A percentile compares a stretch with the other conserved stretches of the same genome.
These are phyloP conservation scores for Sergeia podlipaevii DNA, from an alignment of 208 protist genomes.

Conservation along the genomic window DNA sequence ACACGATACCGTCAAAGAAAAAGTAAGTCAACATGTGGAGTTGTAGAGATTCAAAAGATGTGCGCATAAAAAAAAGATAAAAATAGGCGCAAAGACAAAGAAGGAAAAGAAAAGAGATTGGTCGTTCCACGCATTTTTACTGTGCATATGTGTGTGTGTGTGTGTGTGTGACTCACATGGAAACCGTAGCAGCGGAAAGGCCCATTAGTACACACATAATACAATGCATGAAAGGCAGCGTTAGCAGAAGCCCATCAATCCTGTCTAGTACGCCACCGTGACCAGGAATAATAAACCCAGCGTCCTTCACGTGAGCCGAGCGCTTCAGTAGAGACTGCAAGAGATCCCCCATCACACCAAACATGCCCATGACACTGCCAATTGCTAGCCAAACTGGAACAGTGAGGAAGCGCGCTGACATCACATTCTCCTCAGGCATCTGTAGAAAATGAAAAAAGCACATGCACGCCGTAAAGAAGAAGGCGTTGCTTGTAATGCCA, in stretches of 20 bases:
- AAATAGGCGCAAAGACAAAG: neutral
- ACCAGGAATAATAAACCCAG: conserved; percentile 77
- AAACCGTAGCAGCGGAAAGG: neutral
- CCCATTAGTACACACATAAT: conserved; percentile 24
- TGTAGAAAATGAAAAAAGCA: conserved; percentile 23
- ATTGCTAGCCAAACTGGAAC: conserved; percentile 43
- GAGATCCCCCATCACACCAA: conserved; percentile 84
- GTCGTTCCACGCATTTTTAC: too few species aligned
- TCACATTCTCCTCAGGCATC: conserved; percentile 16
- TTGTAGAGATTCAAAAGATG: too few species aligned
- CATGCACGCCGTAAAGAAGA: conserved; percentile 49
- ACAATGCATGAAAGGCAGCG: conserved; percentile 73
- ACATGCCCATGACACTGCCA: conserved; percentile 53
- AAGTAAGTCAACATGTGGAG: too few species aligned
- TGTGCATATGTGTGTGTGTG: conserved; percentile 2
- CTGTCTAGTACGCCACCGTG: conserved; percentile 91
- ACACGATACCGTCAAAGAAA: too few species aligned
- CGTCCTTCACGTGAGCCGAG: conserved; percentile 79
- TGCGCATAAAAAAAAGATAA: neutral
- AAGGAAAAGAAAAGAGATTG: conserved; percentile 10
- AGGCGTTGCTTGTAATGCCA: conserved; percentile 48
- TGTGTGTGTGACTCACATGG: neutral
- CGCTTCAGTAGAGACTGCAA: conserved; percentile 89
- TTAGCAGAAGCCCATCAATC: conserved; percentile 81
- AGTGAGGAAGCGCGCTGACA: conserved; percentile 26